Evolutionary conservation across 169 alveolate species (phyloP), one percentile per base, ranked within the genome.

Genomic region (Cryptosporidium muris): DNA sequence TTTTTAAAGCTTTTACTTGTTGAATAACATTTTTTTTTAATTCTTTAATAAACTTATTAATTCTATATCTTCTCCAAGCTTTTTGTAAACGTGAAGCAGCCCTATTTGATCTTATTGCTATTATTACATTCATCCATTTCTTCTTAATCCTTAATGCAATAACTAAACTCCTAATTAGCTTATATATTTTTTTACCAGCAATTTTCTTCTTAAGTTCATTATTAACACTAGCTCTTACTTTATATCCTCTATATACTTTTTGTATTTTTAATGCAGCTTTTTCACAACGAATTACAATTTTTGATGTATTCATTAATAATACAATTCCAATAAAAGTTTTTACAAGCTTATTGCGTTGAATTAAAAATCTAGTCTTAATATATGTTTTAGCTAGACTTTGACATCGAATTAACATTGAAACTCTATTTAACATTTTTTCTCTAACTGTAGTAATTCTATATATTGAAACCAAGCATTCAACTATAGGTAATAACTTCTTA

Each of bases 401-500:
- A 37, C 85, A 74, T 37, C 85, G 63, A 56, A 74, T 74, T 14
- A 74, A 47, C 8, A 68, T 58, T 9, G 12, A 40, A 12, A 68
- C 54, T 58, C 54, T 58, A 12, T 74, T 63, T 1, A 25, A 58
- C 9, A 74, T 40, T 16, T 74, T 66, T 45, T 74, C 45, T 58
- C 92, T 68, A 25, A 80, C 67, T 40, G 49, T 82, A 51, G 74
- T 8, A 12, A 89, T 74, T 51, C 91, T 64, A 66, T 82, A 89
- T 45, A 82, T 80, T n/a, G 68, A 68, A 37, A 82, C 82, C 37
- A 89, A 65, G 52, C 34, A 67, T 48, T 82, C 66, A 37, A 82
- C 85, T 43, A 89, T 68, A 48, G 92, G 92, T 64, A 58, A 60
- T 42, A 89, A 51, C 60, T 81, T 89, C 36, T 82, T 81, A 66